These are phyloP conservation scores for Raphanus raphanistrum DNA, from an alignment of 345 rosid species.

Conservation along the genomic window DNA sequence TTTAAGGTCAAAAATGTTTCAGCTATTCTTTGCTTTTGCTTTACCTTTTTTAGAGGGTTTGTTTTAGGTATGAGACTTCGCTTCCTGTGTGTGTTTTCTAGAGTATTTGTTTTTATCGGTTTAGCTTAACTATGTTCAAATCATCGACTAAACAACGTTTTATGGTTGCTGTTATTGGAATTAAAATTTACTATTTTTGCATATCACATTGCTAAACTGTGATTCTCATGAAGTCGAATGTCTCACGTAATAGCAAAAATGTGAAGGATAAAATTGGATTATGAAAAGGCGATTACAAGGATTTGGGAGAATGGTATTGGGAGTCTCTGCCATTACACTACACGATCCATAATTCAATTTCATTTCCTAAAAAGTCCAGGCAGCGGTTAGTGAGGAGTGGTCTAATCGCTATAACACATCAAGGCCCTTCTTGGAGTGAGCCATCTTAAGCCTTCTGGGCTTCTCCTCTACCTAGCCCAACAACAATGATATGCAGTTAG, in stretches of 20 bases:
- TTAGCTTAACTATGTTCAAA: slow-evolving; percentile 22
- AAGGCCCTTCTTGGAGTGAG: not conserved
- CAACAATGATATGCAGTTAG: not conserved
- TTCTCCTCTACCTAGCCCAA: not conserved
- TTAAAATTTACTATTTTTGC: not conserved
- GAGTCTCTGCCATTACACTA: no score
- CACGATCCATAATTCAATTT: no score
- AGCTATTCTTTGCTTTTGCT: slow-evolving; percentile 8
- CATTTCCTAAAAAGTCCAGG: no score
- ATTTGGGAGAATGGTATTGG: no score
- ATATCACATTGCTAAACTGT: not conserved
- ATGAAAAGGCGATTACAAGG: no score
- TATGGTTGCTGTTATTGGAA: slow-evolving; percentile 11
- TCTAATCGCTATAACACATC: no score
- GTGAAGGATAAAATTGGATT: no score
- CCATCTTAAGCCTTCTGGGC: not conserved
- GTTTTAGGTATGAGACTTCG: slow-evolving; percentile 13
- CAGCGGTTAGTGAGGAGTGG: not conserved
- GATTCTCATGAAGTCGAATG: not conserved
- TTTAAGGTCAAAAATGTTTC: slow-evolving; percentile 4
- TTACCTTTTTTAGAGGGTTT: slow-evolving; percentile 13
- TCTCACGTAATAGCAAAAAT: no score
- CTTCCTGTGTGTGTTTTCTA: slow-evolving; percentile 13
- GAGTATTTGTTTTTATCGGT: slow-evolving; percentile 6
- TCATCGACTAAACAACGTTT: slow-evolving; percentile 13